These are phyloP conservation scores for Blastomyces parvus DNA, from an alignment of 2,329 filamentous ascomycete species.

Conservation along the genomic window DNA sequence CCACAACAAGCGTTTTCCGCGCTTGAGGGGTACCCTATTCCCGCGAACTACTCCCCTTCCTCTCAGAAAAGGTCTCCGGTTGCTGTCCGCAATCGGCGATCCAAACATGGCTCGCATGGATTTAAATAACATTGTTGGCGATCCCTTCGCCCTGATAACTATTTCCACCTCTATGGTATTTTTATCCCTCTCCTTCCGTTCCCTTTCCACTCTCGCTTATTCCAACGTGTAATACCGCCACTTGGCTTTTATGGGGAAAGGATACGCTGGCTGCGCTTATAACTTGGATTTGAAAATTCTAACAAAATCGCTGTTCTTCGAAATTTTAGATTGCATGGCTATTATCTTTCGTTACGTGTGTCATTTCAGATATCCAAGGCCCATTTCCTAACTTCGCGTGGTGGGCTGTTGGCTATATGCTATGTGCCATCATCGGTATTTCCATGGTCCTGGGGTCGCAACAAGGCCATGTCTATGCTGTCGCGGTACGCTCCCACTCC, in stretches of 20 bases:
- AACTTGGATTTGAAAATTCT: not conserved
- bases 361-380: slow-evolving; percentile 55
- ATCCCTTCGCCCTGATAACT: slow-evolving; percentile 91
- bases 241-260: not conserved
- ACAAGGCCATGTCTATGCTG: slow-evolving; percentile 76
- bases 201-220: slow-evolving; percentile 1
- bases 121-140: slow-evolving; percentile 83
- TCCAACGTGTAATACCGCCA: not conserved
- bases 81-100: slow-evolving; percentile 28
- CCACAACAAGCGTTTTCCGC: not conserved
- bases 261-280: not conserved
- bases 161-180: slow-evolving; percentile 84
- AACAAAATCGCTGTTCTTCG: slow-evolving; percentile 8
- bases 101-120: slow-evolving; percentile 51
- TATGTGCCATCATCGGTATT: slow-evolving; percentile 72
- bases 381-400: slow-evolving; percentile 78
- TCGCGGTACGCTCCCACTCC: slow-evolving; percentile 52
- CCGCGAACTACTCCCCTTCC: slow-evolving; percentile 16
- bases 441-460: slow-evolving; percentile 77
- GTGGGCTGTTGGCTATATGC: slow-evolving; percentile 81
- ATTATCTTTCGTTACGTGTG: slow-evolving; percentile 78
- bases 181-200: slow-evolving; percentile 19
- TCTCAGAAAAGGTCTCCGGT: slow-evolving; percentile 19
- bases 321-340: slow-evolving; percentile 83
- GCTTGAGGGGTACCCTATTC: slow-evolving; percentile 22